Evolutionary conservation across 73 alveolate species (phyloP), one percentile per base, ranked within the genome.

Genomic region (Uronychia setigera): DNA sequence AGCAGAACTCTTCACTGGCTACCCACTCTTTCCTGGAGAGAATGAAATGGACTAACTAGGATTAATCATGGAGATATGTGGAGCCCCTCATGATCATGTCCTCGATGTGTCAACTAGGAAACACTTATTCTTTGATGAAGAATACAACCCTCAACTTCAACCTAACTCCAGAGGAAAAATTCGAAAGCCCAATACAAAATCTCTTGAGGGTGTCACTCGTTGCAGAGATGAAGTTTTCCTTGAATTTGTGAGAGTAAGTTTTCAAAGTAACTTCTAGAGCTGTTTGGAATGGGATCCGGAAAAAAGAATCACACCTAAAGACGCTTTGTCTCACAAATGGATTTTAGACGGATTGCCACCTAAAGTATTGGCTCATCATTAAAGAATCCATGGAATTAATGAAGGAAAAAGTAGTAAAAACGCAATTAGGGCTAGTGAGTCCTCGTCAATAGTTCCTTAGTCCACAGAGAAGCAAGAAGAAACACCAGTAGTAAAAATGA

Each of bases 1-100:
- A 30, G 87, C 91, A 31, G 94, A 88, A 35, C 85, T 88, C 29
- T 88, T 35, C 80, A 67, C 88, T 0, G 94, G 94, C 82, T 88
- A 88, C 58, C 94, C 94, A 31, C 77, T 88, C 31, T 88, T 88
- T 77, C 91, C 94, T 14, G 94, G 94, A 0, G 87, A 88, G 34
- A 83, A 83, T 78, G 94, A 88, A 34, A 32, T 74, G 82, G 94
- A 88, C 74, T 77, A 88, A 78, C 84, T 88, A 1, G 94, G 87
- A 33, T 67, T 88, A 29, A 83, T 88, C 57, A 88, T 88, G 94
- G 94, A 88, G 34, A 83, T 82, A n/a, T 76, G 91, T 33, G 94
- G 94, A 0, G 58, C 77, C 1, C 94, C 94, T 11, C 84, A 80
- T 5, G 91, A 57, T 1, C 31, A 60, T 27, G 81, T 88, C 26